Evolutionary conservation across 208 protist genomes (phyloP).

Genomic region (Leishmania major): DNA sequence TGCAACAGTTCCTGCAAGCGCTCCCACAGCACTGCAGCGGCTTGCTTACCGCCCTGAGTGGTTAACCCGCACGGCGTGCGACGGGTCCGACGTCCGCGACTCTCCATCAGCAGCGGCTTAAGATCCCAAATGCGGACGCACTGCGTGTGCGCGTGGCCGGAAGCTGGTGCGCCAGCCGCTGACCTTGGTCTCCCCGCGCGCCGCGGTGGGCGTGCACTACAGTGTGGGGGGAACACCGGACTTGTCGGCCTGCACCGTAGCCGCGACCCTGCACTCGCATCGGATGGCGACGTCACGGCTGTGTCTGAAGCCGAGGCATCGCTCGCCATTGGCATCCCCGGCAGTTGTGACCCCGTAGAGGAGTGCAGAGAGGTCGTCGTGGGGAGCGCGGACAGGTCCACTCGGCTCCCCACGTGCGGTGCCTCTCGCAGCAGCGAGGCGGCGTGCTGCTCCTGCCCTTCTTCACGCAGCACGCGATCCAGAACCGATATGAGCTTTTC

Average conservation of each 20-base stretch:
- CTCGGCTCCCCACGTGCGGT: neutral
- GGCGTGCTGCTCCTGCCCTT: neutral
- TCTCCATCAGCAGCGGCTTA: constrained; percentile 66
- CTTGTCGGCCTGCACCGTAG: constrained; percentile 2
- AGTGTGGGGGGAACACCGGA: constrained; percentile 17
- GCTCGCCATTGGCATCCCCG: constrained; percentile 4
- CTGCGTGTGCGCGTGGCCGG: constrained; percentile 41
- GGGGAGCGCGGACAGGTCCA: neutral
- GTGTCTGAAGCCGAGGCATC: constrained; percentile 29
- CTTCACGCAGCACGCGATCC: constrained; percentile 30
- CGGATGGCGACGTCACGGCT: constrained; percentile 14
- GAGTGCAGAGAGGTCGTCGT: neutral
- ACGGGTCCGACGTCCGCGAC: constrained; percentile 29
- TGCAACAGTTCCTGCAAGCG: constrained; percentile 45
- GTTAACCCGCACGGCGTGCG: constrained; percentile 25
- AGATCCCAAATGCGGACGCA: constrained; percentile 68
- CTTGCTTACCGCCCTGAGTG: constrained; percentile 22
- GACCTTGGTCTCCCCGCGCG: constrained; percentile 18
- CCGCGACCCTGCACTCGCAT: constrained; percentile 1
- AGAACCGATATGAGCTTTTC: constrained; percentile 57
- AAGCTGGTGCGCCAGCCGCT: neutral
- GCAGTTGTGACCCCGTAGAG: constrained; percentile 6
- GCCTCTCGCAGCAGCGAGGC: neutral
- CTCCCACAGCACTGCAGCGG: constrained; percentile 44
- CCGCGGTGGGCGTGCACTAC: constrained; percentile 13